Percentiles rank a stretch among this genome's conserved stretches.
Evolutionary conservation across 176 grass and related monocot genomes (phyloP).

Genomic region (Bromus sterilis): DNA sequence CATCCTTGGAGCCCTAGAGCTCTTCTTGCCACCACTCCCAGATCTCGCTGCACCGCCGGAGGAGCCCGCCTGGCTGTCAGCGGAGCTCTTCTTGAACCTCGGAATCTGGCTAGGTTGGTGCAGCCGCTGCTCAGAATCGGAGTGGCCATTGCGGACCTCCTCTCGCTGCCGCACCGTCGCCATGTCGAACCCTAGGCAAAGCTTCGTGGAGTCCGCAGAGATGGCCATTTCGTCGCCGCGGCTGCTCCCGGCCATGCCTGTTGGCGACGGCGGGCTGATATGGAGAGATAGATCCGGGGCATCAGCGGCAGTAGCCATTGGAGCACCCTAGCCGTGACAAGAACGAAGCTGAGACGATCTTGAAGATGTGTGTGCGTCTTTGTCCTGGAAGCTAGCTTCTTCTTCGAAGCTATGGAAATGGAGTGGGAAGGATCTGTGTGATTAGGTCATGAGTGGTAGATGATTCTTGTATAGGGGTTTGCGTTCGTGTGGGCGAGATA

Average conservation of each 20-base stretch:
- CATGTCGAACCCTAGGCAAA: conserved; percentile 47
- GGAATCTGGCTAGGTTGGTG: conserved; percentile 63
- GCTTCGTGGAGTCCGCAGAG: conserved; percentile 29
- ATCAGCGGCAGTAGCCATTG: conserved; percentile 14
- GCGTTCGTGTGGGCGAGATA: conserved; percentile 28
- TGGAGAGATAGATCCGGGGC: conserved; percentile 71
- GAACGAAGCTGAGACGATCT: background rate
- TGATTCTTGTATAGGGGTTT: conserved; percentile 43
- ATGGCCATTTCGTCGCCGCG: conserved; percentile 31
- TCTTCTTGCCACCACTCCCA: conserved; percentile 49
- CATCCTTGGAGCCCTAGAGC: conserved; percentile 84
- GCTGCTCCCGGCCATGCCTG: background rate
- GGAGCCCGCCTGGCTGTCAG: background rate
- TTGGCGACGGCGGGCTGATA: conserved; percentile 54
- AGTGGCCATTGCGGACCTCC: background rate
- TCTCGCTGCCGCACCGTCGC: background rate
- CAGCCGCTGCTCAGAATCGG: conserved; percentile 19
- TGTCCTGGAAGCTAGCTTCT: conserved; percentile 18
- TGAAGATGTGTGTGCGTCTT: background rate
- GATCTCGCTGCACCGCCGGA: conserved; percentile 19
- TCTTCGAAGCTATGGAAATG: conserved; percentile 20
- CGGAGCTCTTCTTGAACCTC: conserved; percentile 55
- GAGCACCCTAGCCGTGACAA: background rate
- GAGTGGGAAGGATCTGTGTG: conserved; percentile 30
- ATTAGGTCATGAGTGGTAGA: conserved; percentile 90